Conservation (phyloP, 257 asterid species). For the Ilex asprella region DNA sequence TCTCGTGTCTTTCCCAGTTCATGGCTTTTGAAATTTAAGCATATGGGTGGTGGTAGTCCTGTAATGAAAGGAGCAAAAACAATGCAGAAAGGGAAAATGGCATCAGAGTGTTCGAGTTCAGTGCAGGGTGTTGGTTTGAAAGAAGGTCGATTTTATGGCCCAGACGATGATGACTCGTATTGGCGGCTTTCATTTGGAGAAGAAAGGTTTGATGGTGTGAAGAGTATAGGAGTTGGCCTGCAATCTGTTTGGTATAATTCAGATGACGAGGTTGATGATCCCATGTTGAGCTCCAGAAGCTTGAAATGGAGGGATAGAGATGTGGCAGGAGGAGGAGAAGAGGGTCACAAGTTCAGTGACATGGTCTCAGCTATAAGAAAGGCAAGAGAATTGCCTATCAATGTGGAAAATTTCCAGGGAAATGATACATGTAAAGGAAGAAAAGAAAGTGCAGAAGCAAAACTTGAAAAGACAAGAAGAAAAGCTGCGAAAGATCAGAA, state of each 20-base stretch:
- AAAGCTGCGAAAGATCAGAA: constrained; percentile 13
- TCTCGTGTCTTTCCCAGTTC: constrained; percentile 47
- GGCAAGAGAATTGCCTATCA: constrained; percentile 21
- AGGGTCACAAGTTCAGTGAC: too few relatives aligned
- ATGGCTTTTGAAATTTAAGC: constrained; percentile 63
- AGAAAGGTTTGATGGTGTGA: constrained; percentile 23
- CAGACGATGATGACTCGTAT: constrained; percentile 55
- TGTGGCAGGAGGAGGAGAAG: too few relatives aligned
- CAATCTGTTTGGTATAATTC: constrained; percentile 34
- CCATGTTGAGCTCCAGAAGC: constrained; percentile 15
- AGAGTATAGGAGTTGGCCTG: constrained; percentile 26
- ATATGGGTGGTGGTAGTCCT: constrained; percentile 14
- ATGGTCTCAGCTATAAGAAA: constrained; percentile 4
- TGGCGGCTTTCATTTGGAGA: constrained; percentile 65
- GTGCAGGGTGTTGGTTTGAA: constrained; percentile 11
- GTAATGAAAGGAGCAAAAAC: constrained; percentile 13
- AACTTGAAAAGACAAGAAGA: background rate
- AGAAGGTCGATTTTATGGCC: constrained; percentile 42
- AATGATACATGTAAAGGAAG: constrained; percentile 17
- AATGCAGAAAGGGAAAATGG: constrained; percentile 17
- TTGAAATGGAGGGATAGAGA: background rate
- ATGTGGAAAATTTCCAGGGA: constrained; percentile 10
- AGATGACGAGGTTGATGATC: constrained; percentile 22
- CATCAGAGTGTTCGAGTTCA: constrained; percentile 12
- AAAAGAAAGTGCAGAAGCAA: constrained; percentile 8